A percentile compares a stretch with the other conserved stretches of the same genome.
Conservation (phyloP, 208 protist genomes). For the Crithidia bombi region DNA sequence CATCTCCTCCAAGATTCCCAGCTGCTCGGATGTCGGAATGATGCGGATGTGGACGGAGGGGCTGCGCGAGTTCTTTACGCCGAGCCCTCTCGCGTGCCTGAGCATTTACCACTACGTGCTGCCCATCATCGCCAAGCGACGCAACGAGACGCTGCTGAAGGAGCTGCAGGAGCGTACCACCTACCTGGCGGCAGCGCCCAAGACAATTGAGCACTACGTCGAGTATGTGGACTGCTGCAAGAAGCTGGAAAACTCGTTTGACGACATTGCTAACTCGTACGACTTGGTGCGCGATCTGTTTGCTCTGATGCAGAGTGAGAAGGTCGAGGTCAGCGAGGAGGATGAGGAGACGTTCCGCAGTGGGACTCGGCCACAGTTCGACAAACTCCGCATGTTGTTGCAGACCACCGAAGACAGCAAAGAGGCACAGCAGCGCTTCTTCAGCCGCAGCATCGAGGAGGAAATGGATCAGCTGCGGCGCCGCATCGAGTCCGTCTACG, state of each 20-base stretch:
- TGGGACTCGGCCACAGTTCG: constrained; percentile 92
- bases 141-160: constrained; percentile 89
- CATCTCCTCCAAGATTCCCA: constrained; percentile 88
- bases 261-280: constrained; percentile 79
- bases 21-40: constrained; percentile 86
- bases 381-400: constrained; percentile 92
- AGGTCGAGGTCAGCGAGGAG: constrained; percentile 85
- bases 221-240: constrained; percentile 89
- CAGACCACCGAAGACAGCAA: constrained; percentile 88
- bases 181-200: constrained; percentile 81
- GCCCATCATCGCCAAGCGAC: constrained; percentile 86
- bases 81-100: constrained; percentile 90
- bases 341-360: constrained; percentile 92
- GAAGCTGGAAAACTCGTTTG: constrained; percentile 75
- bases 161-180: constrained; percentile 86
- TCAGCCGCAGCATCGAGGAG: constrained; percentile 93
- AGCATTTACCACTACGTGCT: constrained; percentile 88
- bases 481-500: constrained; percentile 87
- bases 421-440: constrained; percentile 90
- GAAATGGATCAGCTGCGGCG: constrained; percentile 92
- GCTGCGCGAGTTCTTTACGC: constrained; percentile 91
- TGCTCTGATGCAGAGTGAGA: constrained; percentile 86
- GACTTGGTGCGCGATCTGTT: constrained; percentile 93
- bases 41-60: constrained; percentile 81
- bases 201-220: constrained; percentile 94